Base-by-base conservation (phyloP, 345 rosid genomes). In the Hypericum androsaemum region DNA sequence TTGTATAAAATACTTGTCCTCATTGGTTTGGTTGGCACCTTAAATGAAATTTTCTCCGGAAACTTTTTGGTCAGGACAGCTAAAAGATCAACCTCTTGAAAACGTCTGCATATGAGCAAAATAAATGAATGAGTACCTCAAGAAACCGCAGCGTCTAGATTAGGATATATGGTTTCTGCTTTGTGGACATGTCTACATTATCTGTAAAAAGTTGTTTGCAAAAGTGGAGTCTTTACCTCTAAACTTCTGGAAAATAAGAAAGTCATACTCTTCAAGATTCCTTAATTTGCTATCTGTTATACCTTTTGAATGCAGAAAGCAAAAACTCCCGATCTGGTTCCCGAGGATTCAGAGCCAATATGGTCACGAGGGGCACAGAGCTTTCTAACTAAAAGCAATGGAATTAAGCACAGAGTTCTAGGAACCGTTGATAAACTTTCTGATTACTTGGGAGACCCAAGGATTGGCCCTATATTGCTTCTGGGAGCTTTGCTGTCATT, bases 401-500 rank as follows among this genome's bases (percentile, higher is more conserved):
- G 86, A 68, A 54, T 80, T 63, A 84, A 76, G 65, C 78, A 71
- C 42, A 76, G 62, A 70, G 14, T 78, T 58, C 48, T 0, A 37
- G 60, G 70, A 52, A 46, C 73, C 41, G 37, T 60, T 49, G 67
- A 52, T 50, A 63, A 58, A 69, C 37, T 63, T 65, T 62, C 37
- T 38, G 86, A 79, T 71, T 68, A 62, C 51, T 43, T 90, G 40
- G 75, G 67, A 41, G 95, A 87, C 67, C 96, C 95, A 38, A 82
- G 98, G 60, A 72, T 84, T 39, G 95, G 98, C 44, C 87, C 98
- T 0, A 67, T 72, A 64, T 72, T 90, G 74, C 89, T 90, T 66
- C 65, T 90, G 74, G 81, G 74, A 59, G 82, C 96, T 56, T 71
- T 87, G 55, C 59, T 90, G 65, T 79, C 89, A 15, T 74, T 64